Evolutionary conservation across 768 basidiomycete species (phyloP).

Genomic region (Coprinopsis marcescibilis): DNA sequence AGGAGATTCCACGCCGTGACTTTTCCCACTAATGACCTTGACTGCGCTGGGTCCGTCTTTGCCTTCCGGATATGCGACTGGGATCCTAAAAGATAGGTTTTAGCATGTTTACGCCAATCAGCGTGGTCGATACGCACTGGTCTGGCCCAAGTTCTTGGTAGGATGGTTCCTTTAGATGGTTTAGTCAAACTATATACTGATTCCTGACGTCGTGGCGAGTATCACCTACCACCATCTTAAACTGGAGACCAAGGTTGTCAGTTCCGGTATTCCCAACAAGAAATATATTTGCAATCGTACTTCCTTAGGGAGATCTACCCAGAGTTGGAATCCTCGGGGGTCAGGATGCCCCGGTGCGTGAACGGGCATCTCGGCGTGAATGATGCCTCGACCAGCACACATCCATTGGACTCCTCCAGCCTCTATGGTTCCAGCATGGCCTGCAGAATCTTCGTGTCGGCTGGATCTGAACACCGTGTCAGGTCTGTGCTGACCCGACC

Average conservation of each 20-base stretch:
- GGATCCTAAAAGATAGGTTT: constrained; percentile 42
- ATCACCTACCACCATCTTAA: constrained; percentile 64
- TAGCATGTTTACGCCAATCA: background rate
- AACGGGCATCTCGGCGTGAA: constrained; percentile 88
- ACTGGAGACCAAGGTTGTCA: constrained; percentile 31
- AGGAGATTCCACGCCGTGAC: constrained; percentile 80
- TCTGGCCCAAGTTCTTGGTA: constrained; percentile 77
- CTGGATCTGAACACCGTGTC: constrained; percentile 39
- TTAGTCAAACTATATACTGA: background rate
- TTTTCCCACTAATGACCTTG: constrained; percentile 86
- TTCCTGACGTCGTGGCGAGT: background rate
- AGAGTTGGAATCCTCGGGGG: constrained; percentile 82
- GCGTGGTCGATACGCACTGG: constrained; percentile 34
- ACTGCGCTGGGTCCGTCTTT: constrained; percentile 61
- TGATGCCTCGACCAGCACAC: constrained; percentile 77
- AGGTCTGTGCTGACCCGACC: background rate
- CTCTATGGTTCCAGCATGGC: constrained; percentile 70
- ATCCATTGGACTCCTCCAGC: constrained; percentile 95
- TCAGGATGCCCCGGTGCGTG: constrained; percentile 60
- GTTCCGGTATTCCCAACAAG: background rate
- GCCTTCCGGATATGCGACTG: constrained; percentile 68
- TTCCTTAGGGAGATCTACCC: constrained; percentile 76
- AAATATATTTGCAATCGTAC: constrained; percentile 23
- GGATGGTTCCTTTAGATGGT: constrained; percentile 49
- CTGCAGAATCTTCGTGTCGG: constrained; percentile 88